Conservation (phyloP, 768 basidiomycete genomes). For the Rubroboletus satanas region DNA sequence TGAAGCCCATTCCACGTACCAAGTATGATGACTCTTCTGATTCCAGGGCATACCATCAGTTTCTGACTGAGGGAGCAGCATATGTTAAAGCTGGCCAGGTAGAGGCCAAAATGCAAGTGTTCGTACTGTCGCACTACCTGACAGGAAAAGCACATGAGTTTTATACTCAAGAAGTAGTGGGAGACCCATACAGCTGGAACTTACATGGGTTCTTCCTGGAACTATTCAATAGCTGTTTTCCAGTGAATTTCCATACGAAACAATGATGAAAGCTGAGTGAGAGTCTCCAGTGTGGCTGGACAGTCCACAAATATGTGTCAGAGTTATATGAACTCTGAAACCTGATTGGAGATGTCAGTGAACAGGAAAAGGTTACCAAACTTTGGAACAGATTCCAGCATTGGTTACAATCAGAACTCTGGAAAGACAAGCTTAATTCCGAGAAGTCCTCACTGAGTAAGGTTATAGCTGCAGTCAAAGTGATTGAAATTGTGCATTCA, state of each 20-base stretch:
- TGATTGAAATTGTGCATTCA: neutral
- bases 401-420: neutral
- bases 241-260: neutral
- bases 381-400: neutral
- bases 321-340: neutral
- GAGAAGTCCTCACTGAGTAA: neutral
- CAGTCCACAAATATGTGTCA: neutral
- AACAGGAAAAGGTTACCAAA: neutral
- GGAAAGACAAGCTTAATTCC: too few species aligned
- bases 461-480: neutral
- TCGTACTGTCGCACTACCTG: neutral
- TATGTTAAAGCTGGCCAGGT: too few species aligned
- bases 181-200: too few species aligned
- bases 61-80: neutral
- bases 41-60: too few species aligned
- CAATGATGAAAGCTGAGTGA: too few species aligned
- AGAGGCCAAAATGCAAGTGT: too few species aligned
- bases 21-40: too few species aligned
- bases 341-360: neutral
- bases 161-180: too few species aligned
- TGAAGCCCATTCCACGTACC: too few species aligned
- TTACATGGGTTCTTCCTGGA: neutral
- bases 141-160: neutral
- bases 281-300: too few species aligned
- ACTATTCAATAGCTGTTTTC: neutral